Conservation (phyloP, 495 filamentous ascomycete genomes). For the Talaromyces proteolyticus region DNA sequence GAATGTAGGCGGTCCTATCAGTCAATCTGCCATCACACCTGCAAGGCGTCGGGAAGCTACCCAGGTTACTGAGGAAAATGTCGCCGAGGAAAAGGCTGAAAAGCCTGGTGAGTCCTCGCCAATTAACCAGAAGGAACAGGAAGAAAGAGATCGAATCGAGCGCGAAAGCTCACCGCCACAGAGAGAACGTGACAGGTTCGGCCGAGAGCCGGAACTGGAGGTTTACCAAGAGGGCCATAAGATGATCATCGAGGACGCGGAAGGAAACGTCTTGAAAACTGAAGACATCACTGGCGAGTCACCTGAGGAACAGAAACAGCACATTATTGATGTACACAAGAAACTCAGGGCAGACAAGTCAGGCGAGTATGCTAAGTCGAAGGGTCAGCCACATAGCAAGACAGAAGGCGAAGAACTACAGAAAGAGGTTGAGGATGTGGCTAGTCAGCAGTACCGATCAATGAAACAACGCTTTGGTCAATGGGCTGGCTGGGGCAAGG, state of each 20-base stretch:
- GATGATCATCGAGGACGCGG: constrained; percentile 77
- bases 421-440: constrained; percentile 22
- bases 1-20: constrained; percentile 81
- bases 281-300: constrained; percentile 37
- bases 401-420: constrained; percentile 39
- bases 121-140: constrained; percentile 1
- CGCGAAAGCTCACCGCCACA: constrained; percentile 22
- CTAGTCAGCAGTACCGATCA: constrained; percentile 21
- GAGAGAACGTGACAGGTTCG: constrained; percentile 27
- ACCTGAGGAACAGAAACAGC: constrained; percentile 38
- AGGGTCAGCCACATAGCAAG: constrained; percentile 35
- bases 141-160: constrained; percentile 24
- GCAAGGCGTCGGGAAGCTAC: constrained; percentile 33
- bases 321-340: constrained; percentile 51
- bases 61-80: constrained; percentile 24
- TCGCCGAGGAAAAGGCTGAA: constrained; percentile 28
- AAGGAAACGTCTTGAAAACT: constrained; percentile 74
- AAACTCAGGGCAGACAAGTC: constrained; percentile 54
- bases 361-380: constrained; percentile 33
- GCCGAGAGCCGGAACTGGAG: constrained; percentile 45
- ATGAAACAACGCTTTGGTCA: constrained; percentile 27
- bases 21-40: constrained; percentile 84
- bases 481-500: constrained; percentile 37
- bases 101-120: constrained; percentile 14
- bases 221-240: constrained; percentile 79